Evolutionary conservation across 2,329 filamentous ascomycete species (phyloP), one percentile per base, ranked within the genome.

Genomic region (Alternaria dauci): DNA sequence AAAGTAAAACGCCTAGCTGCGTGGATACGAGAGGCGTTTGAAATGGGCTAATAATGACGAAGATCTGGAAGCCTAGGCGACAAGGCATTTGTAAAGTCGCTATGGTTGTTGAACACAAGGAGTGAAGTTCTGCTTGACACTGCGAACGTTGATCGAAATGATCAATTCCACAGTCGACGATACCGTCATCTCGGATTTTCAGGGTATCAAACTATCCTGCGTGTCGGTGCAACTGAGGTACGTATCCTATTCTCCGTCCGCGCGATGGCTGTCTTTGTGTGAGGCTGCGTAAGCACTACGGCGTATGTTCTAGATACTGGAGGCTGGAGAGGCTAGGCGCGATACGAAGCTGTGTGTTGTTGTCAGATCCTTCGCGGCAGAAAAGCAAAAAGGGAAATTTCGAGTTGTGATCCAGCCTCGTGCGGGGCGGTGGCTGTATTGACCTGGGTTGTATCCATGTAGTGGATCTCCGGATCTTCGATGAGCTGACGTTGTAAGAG

Each of bases 41-140:
- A 28, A 55, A 66, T 63, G 66, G 62, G 48, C 59, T 53, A 55
- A 66, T 14, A 56, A 64, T 70, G 61, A 67, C 63, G 60, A 44
- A 38, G 12, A 38, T 18, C 14, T 51, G 47, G 41, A 42, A 48
- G 41, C 34, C 52, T 52, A 25, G 53, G 34, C 52, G 25, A 44
- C n/a, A 34, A 60, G 39, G 47, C 46, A 39, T 44, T 39, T 18
- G 26, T 16, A 42, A 25, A 9, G 25, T 39, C 36, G 23, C 32
- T 26, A 25, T 43, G 4, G 41, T 46, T 32, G 32, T 41, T n/a
- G 26, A 52, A 52, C 26, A 20, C 23, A 16, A 18, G 44, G 42
- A 44, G 28, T 20, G 16, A 41, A 18, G 34, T 46, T 32, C 23
- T 44, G 34, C 34, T 43, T 39, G 23, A 43, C 28, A 25, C 39